A percentile compares a stretch with the other conserved stretches of the same genome.
These are phyloP conservation scores for Xylaria castorea DNA, from an alignment of 495 filamentous ascomycete species.

Conservation along the genomic window DNA sequence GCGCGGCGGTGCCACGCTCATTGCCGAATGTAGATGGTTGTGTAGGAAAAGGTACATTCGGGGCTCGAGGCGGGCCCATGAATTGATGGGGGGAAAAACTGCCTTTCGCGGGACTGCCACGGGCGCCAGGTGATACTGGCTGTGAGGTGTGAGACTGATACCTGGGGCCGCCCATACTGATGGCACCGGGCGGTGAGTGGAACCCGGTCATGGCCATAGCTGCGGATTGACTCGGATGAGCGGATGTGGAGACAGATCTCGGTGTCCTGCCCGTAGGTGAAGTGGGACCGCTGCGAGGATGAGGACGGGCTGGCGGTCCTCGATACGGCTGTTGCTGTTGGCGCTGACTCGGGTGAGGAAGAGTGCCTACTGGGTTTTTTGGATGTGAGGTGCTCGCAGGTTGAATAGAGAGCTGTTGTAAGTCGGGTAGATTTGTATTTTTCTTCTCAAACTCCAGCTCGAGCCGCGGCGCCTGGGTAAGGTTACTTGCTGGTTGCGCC, in stretches of 20 bases:
- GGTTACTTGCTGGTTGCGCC: neutral
- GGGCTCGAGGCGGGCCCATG: neutral
- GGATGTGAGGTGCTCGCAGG: neutral
- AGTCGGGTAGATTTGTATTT: neutral
- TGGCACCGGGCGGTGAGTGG: neutral
- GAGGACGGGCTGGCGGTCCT: neutral
- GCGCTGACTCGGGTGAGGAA: slow-evolving; percentile 15
- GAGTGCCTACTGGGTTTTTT: neutral
- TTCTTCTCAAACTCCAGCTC: neutral
- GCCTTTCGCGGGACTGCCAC: neutral
- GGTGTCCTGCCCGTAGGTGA: slow-evolving; percentile 3
- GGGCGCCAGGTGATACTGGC: neutral
- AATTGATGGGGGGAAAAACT: neutral
- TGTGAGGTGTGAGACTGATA: slow-evolving; percentile 3
- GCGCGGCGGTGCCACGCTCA: neutral
- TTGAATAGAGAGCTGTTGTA: neutral
- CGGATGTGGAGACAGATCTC: slow-evolving; percentile 12
- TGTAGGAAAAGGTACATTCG: neutral
- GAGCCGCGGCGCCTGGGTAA: neutral
- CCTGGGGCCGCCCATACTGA: neutral
- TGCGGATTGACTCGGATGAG: slow-evolving; percentile 9
- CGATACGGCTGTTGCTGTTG: neutral
- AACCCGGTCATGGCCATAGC: neutral
- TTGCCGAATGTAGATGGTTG: neutral
- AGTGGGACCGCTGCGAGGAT: slow-evolving; percentile 8